A percentile compares a stretch with the other conserved stretches of the same genome.
Evolutionary conservation across 352 stramenopile species (phyloP).

Genomic region (Phytophthora ohioensis): DNA sequence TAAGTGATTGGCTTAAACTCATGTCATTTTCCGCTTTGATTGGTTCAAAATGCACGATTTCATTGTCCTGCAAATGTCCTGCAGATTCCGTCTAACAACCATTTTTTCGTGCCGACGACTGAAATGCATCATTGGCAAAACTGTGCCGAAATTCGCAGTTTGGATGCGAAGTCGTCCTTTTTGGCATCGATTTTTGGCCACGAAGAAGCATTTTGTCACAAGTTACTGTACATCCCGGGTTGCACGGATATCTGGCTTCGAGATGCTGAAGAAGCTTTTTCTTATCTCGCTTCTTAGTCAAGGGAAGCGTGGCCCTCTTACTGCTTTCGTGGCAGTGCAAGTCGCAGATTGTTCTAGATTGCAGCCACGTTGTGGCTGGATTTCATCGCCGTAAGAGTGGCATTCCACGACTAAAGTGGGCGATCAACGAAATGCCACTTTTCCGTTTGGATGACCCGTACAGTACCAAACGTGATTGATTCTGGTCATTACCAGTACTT

Average conservation of each 20-base stretch:
- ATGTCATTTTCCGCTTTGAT: background rate
- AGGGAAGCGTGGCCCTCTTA: background rate
- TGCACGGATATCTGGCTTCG: conserved; percentile 13
- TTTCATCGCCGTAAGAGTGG: background rate
- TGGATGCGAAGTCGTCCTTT: no score
- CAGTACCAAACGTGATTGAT: conserved; percentile 15
- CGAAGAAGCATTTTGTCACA: conserved; percentile 24
- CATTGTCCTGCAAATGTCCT: no score
- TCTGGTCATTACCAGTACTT: conserved; percentile 17
- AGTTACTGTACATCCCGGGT: background rate
- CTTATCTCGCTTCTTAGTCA: conserved; percentile 8
- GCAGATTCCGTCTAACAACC: no score
- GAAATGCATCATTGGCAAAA: background rate
- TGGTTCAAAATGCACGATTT: background rate
- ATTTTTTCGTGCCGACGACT: conserved; percentile 29
- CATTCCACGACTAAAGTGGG: background rate
- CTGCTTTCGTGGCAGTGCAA: conserved; percentile 1
- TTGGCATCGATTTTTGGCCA: conserved; percentile 9
- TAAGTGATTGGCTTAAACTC: conserved; percentile 6
- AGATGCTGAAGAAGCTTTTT: conserved; percentile 1
- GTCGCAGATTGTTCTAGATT: conserved; percentile 16
- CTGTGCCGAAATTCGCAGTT: no score
- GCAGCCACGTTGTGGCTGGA: background rate
- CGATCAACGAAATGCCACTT: conserved; percentile 5
- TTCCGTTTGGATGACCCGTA: conserved; percentile 4